Conservation (phyloP, 768 basidiomycete genomes). For the Cystobasidium onofrii region DNA sequence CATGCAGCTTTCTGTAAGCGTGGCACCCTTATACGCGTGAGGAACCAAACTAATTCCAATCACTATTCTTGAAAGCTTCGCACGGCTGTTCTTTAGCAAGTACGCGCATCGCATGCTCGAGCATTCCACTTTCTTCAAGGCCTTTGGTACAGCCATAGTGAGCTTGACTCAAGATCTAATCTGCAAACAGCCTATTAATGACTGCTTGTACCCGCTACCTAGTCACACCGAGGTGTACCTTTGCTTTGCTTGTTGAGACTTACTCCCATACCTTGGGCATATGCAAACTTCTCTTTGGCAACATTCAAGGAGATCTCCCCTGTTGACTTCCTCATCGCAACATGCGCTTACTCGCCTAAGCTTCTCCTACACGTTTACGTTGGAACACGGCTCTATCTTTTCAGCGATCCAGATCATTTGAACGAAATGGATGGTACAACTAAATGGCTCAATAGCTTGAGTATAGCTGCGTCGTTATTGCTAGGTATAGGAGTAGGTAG, state of each 20-base stretch:
- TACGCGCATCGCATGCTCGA: slow-evolving; percentile 15
- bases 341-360: slow-evolving; percentile 4
- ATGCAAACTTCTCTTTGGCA: slow-evolving; percentile 23
- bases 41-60: neutral
- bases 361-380: slow-evolving; percentile 13
- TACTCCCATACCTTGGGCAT: slow-evolving; percentile 15
- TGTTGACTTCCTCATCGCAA: slow-evolving; percentile 15
- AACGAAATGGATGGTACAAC: slow-evolving; percentile 24
- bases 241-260: slow-evolving; percentile 12
- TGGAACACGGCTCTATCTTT: slow-evolving; percentile 13
- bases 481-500: slow-evolving; percentile 9
- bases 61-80: neutral
- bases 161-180: neutral
- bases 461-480: neutral
- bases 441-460: slow-evolving; percentile 12
- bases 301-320: slow-evolving; percentile 7
- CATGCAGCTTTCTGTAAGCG: slow-evolving; percentile 8
- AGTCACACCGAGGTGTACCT: neutral
- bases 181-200: neutral
- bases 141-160: slow-evolving; percentile 15
- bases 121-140: neutral
- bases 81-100: slow-evolving; percentile 6
- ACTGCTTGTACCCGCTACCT: neutral
- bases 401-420: slow-evolving; percentile 22
- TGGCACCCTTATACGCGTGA: neutral